A percentile compares a stretch with the other conserved stretches of the same genome.
These are phyloP conservation scores for Ogataea hybrid DNA, from an alignment of 1,139 yeast genomes.

Conservation along the genomic window DNA sequence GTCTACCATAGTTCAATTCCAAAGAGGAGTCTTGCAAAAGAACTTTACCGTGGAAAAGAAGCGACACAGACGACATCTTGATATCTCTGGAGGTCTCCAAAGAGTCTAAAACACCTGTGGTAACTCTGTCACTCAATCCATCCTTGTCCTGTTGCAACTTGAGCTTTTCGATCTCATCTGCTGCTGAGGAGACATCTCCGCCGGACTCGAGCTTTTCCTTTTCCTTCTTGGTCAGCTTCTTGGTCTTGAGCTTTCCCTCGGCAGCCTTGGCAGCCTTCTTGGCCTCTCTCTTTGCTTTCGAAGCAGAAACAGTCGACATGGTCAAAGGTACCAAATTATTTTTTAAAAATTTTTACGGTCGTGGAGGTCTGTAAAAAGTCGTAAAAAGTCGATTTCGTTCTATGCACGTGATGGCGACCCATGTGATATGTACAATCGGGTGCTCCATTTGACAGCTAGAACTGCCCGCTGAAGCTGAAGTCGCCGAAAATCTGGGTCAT, in stretches of 20 bases:
- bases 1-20: constrained; percentile 95
- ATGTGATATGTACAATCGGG: neutral
- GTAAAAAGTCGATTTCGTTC: neutral
- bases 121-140: constrained; percentile 95
- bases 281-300: constrained; percentile 97
- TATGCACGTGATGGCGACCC: constrained; percentile 1
- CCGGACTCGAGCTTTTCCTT: constrained; percentile 44
- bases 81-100: constrained; percentile 90
- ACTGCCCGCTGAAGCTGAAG: constrained; percentile 17
- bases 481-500: constrained; percentile 38
- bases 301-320: constrained; percentile 64
- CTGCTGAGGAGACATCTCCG: constrained; percentile 56
- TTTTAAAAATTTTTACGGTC: constrained; percentile 17
- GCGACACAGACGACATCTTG: constrained; percentile 84
- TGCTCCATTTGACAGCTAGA: constrained; percentile 1
- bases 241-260: constrained; percentile 59
- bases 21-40: constrained; percentile 86
- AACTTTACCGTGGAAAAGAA: constrained; percentile 97
- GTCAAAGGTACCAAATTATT: constrained; percentile 6
- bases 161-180: constrained; percentile 77
- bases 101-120: constrained; percentile 94
- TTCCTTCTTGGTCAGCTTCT: constrained; percentile 59
- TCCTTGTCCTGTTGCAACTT: constrained; percentile 91
- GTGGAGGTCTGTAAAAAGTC: constrained; percentile 8
- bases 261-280: constrained; percentile 73